Evolutionary conservation across 306 rosid species (phyloP), one percentile per base, ranked within the genome.

Genomic region (Cucurbita maxima): DNA sequence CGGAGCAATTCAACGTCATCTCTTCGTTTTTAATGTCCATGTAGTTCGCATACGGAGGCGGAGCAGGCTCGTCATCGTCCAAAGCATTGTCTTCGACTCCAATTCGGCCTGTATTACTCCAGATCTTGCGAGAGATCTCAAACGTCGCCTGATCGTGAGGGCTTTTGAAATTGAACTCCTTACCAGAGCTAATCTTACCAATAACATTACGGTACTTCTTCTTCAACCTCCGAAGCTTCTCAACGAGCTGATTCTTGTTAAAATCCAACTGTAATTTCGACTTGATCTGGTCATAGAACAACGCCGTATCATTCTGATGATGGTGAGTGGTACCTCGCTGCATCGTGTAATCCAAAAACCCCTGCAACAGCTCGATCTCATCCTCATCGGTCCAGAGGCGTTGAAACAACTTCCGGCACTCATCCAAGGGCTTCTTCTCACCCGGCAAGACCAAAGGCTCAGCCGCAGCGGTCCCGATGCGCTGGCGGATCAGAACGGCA

Each of bases 51-150:
- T 82, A 83, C 15, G 76, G 78, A 15, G 66, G 82, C 40, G 80
- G 86, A 68, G 84, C 82, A 66, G 86, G 78, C 76, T 88, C 95
- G 38, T 88, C 95, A 38, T 88, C 95, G 36, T 88, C 95, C 22
- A 88, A 12, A 37, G 85, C 84, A 38, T 79, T 81, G 44, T 84
- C 85, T 8, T 82, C 90, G 14, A 63, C 88, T 57, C 79, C 83
- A 55, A 77, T 71, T 6, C 82, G 87, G 3, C 80, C 88, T 18
- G 72, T 76, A 69, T 70, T 79, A 55, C 88, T 86, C 99, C 97
- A 95, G 75, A 95, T 95, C 96, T 83, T 88, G 62, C 81, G 83
- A 19, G 97, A 95, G 71, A 91, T 86, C 78, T 95, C 89, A 30
- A 91, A 95, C 10, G 86, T 85, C 40, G 87, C 87, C 68, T 89